Percentiles rank a stretch among this genome's conserved stretches.
Evolutionary conservation across 2,329 filamentous ascomycete species (phyloP).

Genomic region (Scedosporium dehoogii): DNA sequence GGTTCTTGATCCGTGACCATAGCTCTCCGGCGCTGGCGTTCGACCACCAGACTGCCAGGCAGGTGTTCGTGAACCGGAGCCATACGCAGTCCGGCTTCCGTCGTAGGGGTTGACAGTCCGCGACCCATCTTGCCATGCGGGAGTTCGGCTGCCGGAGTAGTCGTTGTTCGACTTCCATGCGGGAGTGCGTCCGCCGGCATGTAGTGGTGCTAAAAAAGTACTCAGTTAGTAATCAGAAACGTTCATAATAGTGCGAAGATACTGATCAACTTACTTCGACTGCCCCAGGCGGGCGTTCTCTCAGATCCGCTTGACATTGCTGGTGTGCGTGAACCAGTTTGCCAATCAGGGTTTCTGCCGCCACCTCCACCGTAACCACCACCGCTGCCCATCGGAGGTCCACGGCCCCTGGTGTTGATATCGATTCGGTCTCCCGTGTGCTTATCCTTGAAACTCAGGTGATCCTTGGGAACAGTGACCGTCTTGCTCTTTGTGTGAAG

Average conservation of each 20-base stretch:
- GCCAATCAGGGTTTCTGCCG: slow-evolving; percentile 45
- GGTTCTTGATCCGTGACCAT: slow-evolving; percentile 58
- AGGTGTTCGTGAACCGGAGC: slow-evolving; percentile 60
- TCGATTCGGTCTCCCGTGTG: slow-evolving; percentile 71
- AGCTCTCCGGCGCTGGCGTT: slow-evolving; percentile 56
- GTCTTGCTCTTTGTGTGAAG: slow-evolving; percentile 91
- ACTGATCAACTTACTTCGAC: slow-evolving; percentile 46
- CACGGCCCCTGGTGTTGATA: slow-evolving; percentile 42
- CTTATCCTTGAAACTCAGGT: slow-evolving; percentile 78
- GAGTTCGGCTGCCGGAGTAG: slow-evolving; percentile 51
- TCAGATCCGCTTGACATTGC: slow-evolving; percentile 49
- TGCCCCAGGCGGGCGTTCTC: slow-evolving; percentile 68
- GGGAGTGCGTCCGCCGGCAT: slow-evolving; percentile 47
- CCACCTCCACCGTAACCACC: slow-evolving; percentile 36
- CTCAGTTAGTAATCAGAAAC: slow-evolving; percentile 15
- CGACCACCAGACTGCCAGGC: slow-evolving; percentile 72
- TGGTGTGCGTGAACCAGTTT: slow-evolving; percentile 59
- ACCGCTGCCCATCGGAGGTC: slow-evolving; percentile 26
- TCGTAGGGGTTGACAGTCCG: slow-evolving; percentile 62
- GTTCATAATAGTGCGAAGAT: not conserved
- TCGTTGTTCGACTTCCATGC: slow-evolving; percentile 48
- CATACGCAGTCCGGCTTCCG: slow-evolving; percentile 68
- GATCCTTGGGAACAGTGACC: slow-evolving; percentile 71
- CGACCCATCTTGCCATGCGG: slow-evolving; percentile 61
- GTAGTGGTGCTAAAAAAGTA: slow-evolving; percentile 35